These are phyloP conservation scores for Claviceps quebecensis DNA, from an alignment of 2,329 filamentous ascomycete genomes.

Conservation along the genomic window DNA sequence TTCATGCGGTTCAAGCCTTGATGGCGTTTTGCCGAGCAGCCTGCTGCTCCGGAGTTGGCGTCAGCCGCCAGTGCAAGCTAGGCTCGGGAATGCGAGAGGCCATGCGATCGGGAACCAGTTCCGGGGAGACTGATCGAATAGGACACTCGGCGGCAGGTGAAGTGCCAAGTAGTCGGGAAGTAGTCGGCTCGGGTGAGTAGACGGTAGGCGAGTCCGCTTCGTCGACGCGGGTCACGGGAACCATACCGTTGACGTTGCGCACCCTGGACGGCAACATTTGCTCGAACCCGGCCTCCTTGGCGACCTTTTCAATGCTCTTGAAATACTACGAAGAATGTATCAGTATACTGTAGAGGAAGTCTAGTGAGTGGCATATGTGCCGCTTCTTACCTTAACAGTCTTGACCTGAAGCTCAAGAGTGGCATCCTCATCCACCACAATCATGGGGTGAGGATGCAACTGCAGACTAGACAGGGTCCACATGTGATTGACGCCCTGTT, in stretches of 20 bases:
- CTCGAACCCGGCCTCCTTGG: conserved; percentile 41
- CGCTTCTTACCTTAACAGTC: conserved; percentile 43
- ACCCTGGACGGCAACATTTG: conserved; percentile 43
- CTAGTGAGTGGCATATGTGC: too few relatives aligned
- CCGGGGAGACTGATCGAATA: conserved; percentile 41
- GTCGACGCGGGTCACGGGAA: conserved; percentile 27
- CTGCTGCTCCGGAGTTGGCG: conserved; percentile 34
- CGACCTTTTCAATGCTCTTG: conserved; percentile 55
- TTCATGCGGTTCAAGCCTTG: conserved; percentile 5
- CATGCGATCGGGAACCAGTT: conserved; percentile 50
- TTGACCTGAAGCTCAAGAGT: conserved; percentile 61
- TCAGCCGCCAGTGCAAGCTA: conserved; percentile 28
- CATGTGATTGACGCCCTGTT: conserved; percentile 78
- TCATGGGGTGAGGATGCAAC: conserved; percentile 66
- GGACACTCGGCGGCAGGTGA: conserved; percentile 42
- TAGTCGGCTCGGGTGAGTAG: conserved; percentile 39
- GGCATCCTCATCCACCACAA: conserved; percentile 72
- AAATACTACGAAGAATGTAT: conserved; percentile 38
- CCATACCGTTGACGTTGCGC: conserved; percentile 33
- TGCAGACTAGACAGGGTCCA: conserved; percentile 77
- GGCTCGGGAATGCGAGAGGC: conserved; percentile 40
- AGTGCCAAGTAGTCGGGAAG: conserved; percentile 38
- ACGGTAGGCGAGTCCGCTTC: conserved; percentile 32
- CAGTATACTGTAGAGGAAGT: not conserved
- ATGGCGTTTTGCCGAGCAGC: conserved; percentile 9